phyloP scores from a whole-genome alignment of 2,329 filamentous ascomycete genomes.

The Thielaviopsis musarum region DNA sequence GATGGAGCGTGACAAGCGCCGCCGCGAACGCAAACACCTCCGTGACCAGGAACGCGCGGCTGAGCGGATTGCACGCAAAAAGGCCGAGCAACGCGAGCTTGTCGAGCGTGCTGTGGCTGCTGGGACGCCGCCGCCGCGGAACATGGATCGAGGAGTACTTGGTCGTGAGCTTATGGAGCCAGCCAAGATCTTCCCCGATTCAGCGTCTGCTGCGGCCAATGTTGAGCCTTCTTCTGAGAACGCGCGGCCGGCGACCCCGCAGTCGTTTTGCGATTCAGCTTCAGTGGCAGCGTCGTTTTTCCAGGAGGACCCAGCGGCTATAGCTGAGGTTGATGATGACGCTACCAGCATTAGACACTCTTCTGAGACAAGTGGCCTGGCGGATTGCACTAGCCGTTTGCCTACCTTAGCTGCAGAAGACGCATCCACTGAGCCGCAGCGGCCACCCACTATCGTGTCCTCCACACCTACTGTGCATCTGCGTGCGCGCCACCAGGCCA shows the following conservation, averaged over 20 bases:
- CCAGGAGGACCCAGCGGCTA: background rate
- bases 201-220: background rate
- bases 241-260: background rate
- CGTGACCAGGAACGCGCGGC: slow-evolving; percentile 52
- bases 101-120: slow-evolving; percentile 1
- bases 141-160: slow-evolving; percentile 12
- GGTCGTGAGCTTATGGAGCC: slow-evolving; percentile 13
- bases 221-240: background rate
- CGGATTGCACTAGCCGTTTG: background rate
- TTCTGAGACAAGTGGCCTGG: background rate
- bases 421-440: background rate
- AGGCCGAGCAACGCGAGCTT: slow-evolving; percentile 4
- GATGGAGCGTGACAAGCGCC: slow-evolving; percentile 74
- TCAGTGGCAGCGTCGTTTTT: background rate
- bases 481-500: slow-evolving; percentile 3
- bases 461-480: background rate
- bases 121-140: background rate
- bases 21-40: slow-evolving; percentile 56
- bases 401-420: background rate
- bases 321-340: background rate
- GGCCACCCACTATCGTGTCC: background rate
- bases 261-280: background rate
- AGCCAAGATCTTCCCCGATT: slow-evolving; percentile 4
- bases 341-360: background rate
- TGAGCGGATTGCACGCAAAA: slow-evolving; percentile 18